Base-by-base conservation (phyloP, 441 rosid species). In the Populus hybrid region DNA sequence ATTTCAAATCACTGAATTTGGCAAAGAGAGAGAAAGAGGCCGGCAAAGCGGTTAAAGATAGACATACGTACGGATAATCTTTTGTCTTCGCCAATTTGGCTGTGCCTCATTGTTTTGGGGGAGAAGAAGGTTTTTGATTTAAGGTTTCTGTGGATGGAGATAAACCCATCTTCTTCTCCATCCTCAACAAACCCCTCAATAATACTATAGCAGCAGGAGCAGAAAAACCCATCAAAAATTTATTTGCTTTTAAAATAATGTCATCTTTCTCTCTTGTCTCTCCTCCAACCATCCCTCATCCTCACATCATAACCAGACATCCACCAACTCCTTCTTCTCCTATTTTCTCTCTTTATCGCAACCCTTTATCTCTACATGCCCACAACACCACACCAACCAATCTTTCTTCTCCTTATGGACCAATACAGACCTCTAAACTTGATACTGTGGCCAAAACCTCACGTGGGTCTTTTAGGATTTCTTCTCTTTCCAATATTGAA, bases 281-380 rank as follows among this genome's bases (percentile, higher is more conserved):
- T 68, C 77, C 74, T 68, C 71, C 79, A 28, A 40, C 65, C 59
- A 75, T 86, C 68, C 79, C 84, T 81, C 77, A 74, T 40, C 79
- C 86, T 70, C 67, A 70, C 65, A 69, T 65, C 26, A 3, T 26
- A 23, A 14, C 68, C 8, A 35, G 65, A 56, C 79, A 59, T 68
- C 72, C 72, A 67, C 84, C 86, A 20, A 78, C 81, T 76, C 73
- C 78, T 74, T 74, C 79, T 72, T 63, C 87, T 76, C 86, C 91
- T 78, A 64, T 78, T 81, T 84, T 85, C 65, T 78, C 91, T 86
- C 89, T 80, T 74, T 67, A 79, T 75, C 77, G 78, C 65, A 65
- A 23, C 29, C 74, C 68, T 86, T 80, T 45, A 85, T 78, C 82
- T 76, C 72, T 88, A 74, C 82, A 85, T 82, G 86, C 76, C 64